Conservation (phyloP, 805 yeast genomes). For the Maudiozyma barnettii region DNA sequence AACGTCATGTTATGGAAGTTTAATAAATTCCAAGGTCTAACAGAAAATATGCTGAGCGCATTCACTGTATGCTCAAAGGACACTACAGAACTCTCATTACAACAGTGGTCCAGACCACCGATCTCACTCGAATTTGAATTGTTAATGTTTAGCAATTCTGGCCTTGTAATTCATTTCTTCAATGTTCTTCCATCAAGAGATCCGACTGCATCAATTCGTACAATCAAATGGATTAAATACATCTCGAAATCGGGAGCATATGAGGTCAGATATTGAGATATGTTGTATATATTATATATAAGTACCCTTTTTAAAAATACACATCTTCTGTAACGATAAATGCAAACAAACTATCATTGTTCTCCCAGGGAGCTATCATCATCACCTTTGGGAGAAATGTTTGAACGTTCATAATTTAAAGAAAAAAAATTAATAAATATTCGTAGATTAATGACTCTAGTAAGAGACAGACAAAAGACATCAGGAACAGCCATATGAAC, state of each 20-base stretch:
- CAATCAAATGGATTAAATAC: constrained; percentile 86
- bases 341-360: neutral
- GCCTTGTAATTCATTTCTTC: constrained; percentile 63
- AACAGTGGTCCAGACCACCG: constrained; percentile 64
- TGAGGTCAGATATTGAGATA: constrained; percentile 53
- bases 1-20: constrained; percentile 61
- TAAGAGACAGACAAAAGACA: too few species aligned
- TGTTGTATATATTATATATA: neutral
- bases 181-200: constrained; percentile 34
- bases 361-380: too few species aligned
- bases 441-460: too few species aligned
- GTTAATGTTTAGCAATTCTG: constrained; percentile 69
- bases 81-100: constrained; percentile 15
- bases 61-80: constrained; percentile 35
- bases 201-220: constrained; percentile 19
- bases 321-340: neutral
- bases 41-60: constrained; percentile 51
- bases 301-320: neutral
- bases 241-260: constrained; percentile 67
- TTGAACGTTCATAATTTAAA: too few species aligned
- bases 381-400: too few species aligned
- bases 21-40: constrained; percentile 55
- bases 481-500: too few species aligned
- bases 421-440: too few species aligned
- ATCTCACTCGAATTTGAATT: constrained; percentile 59